Conservation (phyloP, 345 rosid species). For the Iberis pinnata region DNA sequence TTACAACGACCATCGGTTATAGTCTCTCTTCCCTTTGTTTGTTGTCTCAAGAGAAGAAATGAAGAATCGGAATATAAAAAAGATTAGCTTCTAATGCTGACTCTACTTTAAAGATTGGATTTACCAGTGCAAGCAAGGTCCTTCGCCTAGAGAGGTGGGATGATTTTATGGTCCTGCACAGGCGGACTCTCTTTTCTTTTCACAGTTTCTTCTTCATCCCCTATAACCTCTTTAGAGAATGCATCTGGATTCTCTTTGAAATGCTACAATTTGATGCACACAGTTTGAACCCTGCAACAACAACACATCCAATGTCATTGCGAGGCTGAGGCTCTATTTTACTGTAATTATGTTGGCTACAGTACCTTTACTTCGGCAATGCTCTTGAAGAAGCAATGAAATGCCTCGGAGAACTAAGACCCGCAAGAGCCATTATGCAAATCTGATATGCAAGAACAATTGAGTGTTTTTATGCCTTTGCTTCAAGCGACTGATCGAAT, state of each 20-base stretch:
- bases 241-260: slow-evolving; percentile 71
- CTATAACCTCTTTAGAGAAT: slow-evolving; percentile 51
- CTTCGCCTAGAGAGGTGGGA: slow-evolving; percentile 64
- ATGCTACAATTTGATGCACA: slow-evolving; percentile 65
- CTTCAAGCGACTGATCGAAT: slow-evolving; percentile 60
- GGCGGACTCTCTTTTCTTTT: slow-evolving; percentile 38
- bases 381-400: slow-evolving; percentile 81
- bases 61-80: too few relatives aligned
- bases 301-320: slow-evolving; percentile 1
- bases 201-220: slow-evolving; percentile 35
- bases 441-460: slow-evolving; percentile 86
- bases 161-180: slow-evolving; percentile 44
- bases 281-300: slow-evolving; percentile 77
- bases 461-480: slow-evolving; percentile 66
- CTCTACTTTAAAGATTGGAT: slow-evolving; percentile 43
- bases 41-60: too few relatives aligned
- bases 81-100: background rate
- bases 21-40: too few relatives aligned
- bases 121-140: slow-evolving; percentile 39
- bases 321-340: too few relatives aligned
- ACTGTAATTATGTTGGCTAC: too few relatives aligned
- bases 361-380: slow-evolving; percentile 84
- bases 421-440: slow-evolving; percentile 74
- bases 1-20: too few relatives aligned
- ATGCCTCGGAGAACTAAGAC: slow-evolving; percentile 69